These are phyloP conservation scores for Cladophialophora yegresii DNA, from an alignment of 2,329 filamentous ascomycete species.

Conservation along the genomic window DNA sequence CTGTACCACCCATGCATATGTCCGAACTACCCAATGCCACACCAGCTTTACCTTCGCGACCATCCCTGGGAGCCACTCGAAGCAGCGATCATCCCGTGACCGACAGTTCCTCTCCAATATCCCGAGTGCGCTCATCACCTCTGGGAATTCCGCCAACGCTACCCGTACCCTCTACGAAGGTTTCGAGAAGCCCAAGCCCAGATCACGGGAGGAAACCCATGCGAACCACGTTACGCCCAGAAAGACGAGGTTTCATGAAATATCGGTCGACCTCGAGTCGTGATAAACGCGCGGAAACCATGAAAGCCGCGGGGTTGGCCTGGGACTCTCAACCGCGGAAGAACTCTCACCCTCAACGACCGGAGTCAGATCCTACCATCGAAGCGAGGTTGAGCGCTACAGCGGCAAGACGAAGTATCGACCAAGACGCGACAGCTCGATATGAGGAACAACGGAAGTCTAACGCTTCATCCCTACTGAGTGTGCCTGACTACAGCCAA, in stretches of 20 bases:
- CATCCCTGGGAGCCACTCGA: conserved; percentile 43
- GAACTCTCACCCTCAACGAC: conserved; percentile 22
- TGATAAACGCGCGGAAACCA: conserved; percentile 57
- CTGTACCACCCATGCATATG: conserved; percentile 77
- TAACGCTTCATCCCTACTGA: conserved; percentile 19
- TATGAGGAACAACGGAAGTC: conserved; percentile 29
- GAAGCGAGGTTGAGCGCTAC: conserved; percentile 36
- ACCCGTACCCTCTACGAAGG: conserved; percentile 44
- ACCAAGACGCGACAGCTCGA: conserved; percentile 31
- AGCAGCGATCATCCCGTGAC: conserved; percentile 38
- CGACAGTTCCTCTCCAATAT: conserved; percentile 14
- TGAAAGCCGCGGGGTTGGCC: conserved; percentile 65
- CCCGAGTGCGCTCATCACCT: conserved; percentile 19
- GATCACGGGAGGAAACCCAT: conserved; percentile 59
- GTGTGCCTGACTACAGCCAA: conserved; percentile 16
- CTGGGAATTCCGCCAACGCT: conserved; percentile 41
- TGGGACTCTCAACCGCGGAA: conserved; percentile 50
- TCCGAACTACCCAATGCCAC: conserved; percentile 75
- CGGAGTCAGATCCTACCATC: conserved; percentile 35
- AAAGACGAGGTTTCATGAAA: conserved; percentile 50
- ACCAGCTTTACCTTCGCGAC: conserved; percentile 59
- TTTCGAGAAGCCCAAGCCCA: conserved; percentile 61
- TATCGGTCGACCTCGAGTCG: conserved; percentile 50
- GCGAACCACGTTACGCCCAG: conserved; percentile 57
- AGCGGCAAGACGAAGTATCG: conserved; percentile 36